phyloP scores from a whole-genome alignment of 2,329 filamentous ascomycete species.

The Neonectria ditissima region DNA sequence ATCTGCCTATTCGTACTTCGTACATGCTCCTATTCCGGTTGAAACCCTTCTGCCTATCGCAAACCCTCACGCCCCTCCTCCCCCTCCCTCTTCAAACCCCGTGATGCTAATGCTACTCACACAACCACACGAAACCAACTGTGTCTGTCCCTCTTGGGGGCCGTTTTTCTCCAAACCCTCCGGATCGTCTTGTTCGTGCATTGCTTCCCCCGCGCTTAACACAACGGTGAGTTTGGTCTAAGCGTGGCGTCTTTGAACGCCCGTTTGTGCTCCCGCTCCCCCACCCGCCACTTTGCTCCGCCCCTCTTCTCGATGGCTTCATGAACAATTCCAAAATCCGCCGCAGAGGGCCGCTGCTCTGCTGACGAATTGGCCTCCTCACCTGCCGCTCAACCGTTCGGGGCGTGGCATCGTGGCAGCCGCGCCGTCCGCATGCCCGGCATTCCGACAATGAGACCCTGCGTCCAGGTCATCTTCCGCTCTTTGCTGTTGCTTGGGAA shows the following conservation, averaged over 20 bases:
- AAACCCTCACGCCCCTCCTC: neutral
- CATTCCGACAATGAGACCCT: conserved; percentile 8
- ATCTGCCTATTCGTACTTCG: neutral
- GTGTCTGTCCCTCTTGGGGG: conserved; percentile 1
- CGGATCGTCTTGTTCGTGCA: neutral
- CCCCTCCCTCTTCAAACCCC: neutral
- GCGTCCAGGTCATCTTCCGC: conserved; percentile 16
- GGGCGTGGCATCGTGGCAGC: conserved; percentile 3
- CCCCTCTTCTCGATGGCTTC: conserved; percentile 19
- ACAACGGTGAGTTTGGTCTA: conserved; percentile 2
- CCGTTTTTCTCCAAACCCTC: neutral
- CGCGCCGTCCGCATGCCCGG: neutral
- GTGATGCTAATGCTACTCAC: conserved; percentile 21
- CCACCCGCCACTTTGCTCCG: neutral
- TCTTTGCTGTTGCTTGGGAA: conserved; percentile 5
- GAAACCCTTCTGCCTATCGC: neutral
- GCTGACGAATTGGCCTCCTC: neutral
- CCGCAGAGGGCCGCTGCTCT: conserved; percentile 1
- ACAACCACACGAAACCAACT: conserved; percentile 8
- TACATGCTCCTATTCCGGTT: neutral
- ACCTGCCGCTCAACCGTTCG: neutral
- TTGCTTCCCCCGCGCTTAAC: neutral
- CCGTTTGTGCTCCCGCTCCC: neutral
- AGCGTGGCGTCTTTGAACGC: neutral
- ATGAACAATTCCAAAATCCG: conserved; percentile 12